Percentiles rank a stretch among this genome's conserved stretches.
phyloP scores from a whole-genome alignment of 1,284 basidiomycete genomes.

The Chalciporus sp. region DNA sequence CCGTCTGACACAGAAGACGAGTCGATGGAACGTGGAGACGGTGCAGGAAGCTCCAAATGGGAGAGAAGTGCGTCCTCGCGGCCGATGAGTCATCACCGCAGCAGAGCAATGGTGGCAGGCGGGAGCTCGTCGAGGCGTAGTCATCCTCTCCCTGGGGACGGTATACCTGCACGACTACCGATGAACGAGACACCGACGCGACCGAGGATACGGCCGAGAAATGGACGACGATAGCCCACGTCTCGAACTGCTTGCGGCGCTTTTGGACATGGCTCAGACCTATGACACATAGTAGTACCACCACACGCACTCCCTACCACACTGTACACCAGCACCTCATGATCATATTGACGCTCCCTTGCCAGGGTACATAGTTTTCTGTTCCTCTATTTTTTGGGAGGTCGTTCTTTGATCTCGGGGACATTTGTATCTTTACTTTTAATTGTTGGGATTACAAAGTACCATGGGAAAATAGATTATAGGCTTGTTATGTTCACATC shows the following conservation, averaged over 20 bases:
- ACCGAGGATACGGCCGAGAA: slow-evolving; percentile 46
- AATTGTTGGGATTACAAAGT: slow-evolving; percentile 17
- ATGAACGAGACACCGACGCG: slow-evolving; percentile 67
- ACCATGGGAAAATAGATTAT: slow-evolving; percentile 35
- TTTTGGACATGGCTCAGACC: slow-evolving; percentile 6
- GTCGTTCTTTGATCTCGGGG: slow-evolving; percentile 11
- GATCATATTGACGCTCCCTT: not conserved
- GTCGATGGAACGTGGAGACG: slow-evolving; percentile 34
- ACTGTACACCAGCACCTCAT: not conserved
- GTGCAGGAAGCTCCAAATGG: slow-evolving; percentile 41
- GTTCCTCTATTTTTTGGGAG: not conserved
- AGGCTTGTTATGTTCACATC: slow-evolving; percentile 15
- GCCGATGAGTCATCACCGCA: slow-evolving; percentile 15
- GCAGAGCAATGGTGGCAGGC: slow-evolving; percentile 14
- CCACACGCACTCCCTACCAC: slow-evolving; percentile 1
- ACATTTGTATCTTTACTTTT: slow-evolving; percentile 7
- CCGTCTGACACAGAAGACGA: slow-evolving; percentile 32
- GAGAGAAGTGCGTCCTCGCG: slow-evolving; percentile 32
- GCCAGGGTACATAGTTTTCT: not conserved
- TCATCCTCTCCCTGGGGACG: slow-evolving; percentile 22
- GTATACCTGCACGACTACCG: slow-evolving; percentile 35
- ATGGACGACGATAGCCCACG: slow-evolving; percentile 29
- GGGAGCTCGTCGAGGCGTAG: slow-evolving; percentile 25
- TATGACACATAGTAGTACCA: slow-evolving; percentile 4
- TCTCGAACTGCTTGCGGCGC: not conserved